Percentiles rank a stretch among this genome's conserved stretches.
Evolutionary conservation across 345 rosid genomes (phyloP).

Genomic region (Physaria fendleri): DNA sequence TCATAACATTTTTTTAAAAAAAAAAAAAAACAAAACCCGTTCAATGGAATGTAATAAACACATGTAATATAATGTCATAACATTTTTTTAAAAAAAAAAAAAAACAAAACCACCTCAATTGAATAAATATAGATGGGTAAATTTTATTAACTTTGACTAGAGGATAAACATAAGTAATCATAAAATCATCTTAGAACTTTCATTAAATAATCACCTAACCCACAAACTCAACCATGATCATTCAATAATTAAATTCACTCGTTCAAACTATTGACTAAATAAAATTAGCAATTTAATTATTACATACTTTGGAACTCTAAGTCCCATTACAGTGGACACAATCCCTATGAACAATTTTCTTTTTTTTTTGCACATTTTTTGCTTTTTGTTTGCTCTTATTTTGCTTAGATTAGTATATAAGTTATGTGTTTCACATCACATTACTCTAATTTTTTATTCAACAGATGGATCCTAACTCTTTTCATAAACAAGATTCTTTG

Average conservation of each 20-base stretch:
- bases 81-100: too few relatives aligned
- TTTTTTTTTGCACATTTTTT: too few relatives aligned
- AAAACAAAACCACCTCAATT: neutral
- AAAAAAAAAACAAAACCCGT: too few relatives aligned
- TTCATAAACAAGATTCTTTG: neutral
- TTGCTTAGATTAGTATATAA: constrained; percentile 11
- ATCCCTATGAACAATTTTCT: constrained; percentile 17
- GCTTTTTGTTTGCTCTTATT: too few relatives aligned
- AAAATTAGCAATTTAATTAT: neutral
- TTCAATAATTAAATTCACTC: constrained; percentile 1
- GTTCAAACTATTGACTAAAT: neutral
- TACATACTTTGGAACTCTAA: constrained; percentile 24
- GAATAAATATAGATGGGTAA: neutral
- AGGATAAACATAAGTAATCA: neutral
- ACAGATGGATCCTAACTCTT: constrained; percentile 15
- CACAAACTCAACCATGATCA: constrained; percentile 25
- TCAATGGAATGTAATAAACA: too few relatives aligned
- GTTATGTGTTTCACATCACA: neutral
- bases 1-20: too few relatives aligned
- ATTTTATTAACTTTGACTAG: constrained; percentile 27
- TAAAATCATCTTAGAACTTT: neutral
- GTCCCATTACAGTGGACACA: constrained; percentile 23
- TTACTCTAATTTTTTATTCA: neutral
- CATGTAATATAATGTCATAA: neutral
- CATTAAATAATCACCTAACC: constrained; percentile 8